Evolutionary conservation across 371 early-diverging fungal genomes (phyloP).

Genomic region (Coemansia sp.): DNA sequence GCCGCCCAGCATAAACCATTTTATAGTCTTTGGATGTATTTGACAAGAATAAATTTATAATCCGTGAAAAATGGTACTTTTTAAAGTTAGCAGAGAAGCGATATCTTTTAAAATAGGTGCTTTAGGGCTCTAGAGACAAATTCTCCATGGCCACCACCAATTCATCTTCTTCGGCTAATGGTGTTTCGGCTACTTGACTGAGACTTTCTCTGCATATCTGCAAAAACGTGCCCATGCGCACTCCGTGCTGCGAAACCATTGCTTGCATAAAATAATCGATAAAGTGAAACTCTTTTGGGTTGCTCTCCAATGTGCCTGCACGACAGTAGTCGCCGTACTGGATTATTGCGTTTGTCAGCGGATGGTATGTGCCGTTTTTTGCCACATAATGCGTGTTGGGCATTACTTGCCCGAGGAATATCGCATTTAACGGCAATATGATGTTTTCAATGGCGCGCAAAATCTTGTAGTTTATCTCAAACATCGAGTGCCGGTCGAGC

Average conservation of each 20-base stretch:
- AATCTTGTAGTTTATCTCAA: constrained; percentile 39
- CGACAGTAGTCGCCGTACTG: constrained; percentile 18
- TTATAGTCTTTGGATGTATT: not conserved
- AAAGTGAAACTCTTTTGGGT: constrained; percentile 10
- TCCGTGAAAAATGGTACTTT: too few relatives aligned
- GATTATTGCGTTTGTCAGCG: constrained; percentile 18
- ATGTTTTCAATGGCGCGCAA: constrained; percentile 30
- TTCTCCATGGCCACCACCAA: constrained; percentile 30
- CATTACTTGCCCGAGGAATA: constrained; percentile 20
- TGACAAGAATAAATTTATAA: not conserved
- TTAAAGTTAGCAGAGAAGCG: too few relatives aligned
- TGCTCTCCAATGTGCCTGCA: not conserved
- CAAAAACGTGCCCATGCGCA: constrained; percentile 26
- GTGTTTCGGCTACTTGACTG: not conserved
- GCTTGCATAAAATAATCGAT: constrained; percentile 40
- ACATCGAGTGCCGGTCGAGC: constrained; percentile 23
- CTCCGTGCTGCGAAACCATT: constrained; percentile 32
- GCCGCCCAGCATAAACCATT: constrained; percentile 2
- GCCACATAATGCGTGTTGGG: constrained; percentile 9
- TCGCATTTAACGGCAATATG: constrained; percentile 25
- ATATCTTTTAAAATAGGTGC: not conserved
- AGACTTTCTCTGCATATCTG: constrained; percentile 20
- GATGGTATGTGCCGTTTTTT: constrained; percentile 15
- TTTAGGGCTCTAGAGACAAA: constrained; percentile 12
- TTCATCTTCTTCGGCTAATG: constrained; percentile 1